These are phyloP conservation scores for Candida labiduridarum DNA, from an alignment of 1,139 yeast genomes.

Conservation along the genomic window DNA sequence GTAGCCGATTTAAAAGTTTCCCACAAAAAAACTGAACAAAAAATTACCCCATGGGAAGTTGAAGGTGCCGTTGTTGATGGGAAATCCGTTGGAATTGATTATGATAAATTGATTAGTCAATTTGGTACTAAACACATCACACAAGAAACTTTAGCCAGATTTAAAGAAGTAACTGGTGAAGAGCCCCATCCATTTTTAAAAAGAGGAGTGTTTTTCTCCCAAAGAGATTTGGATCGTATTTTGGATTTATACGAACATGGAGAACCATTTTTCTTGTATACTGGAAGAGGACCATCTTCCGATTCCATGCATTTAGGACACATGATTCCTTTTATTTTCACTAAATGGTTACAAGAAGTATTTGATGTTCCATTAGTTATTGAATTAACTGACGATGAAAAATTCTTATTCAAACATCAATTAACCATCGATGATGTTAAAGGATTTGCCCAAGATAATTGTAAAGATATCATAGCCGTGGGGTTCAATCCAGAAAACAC, in stretches of 20 bases:
- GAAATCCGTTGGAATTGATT: conserved; percentile 82
- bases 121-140: conserved; percentile 84
- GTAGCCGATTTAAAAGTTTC: conserved; percentile 27
- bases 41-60: conserved; percentile 97
- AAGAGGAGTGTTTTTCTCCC: conserved; percentile 92
- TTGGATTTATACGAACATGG: conserved; percentile 91
- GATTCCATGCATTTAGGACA: conserved; percentile 98
- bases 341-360: conserved; percentile 98
- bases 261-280: conserved; percentile 91
- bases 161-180: conserved; percentile 81
- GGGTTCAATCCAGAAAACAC: conserved; percentile 96
- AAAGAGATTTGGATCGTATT: conserved; percentile 80
- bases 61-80: conserved; percentile 99
- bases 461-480: conserved; percentile 90
- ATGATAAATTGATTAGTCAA: conserved; percentile 79
- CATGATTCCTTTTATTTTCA: conserved; percentile 92
- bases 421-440: conserved; percentile 89
- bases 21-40: conserved; percentile 53
- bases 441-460: conserved; percentile 74
- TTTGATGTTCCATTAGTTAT: conserved; percentile 96
- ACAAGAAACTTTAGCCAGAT: conserved; percentile 72
- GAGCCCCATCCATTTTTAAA: conserved; percentile 91
- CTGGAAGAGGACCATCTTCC: conserved; percentile 97
- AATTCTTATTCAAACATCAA: conserved; percentile 89
- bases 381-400: conserved; percentile 97